phyloP scores from a whole-genome alignment of 148 eudicot genomes.

The Chenopodium berlandieri region DNA sequence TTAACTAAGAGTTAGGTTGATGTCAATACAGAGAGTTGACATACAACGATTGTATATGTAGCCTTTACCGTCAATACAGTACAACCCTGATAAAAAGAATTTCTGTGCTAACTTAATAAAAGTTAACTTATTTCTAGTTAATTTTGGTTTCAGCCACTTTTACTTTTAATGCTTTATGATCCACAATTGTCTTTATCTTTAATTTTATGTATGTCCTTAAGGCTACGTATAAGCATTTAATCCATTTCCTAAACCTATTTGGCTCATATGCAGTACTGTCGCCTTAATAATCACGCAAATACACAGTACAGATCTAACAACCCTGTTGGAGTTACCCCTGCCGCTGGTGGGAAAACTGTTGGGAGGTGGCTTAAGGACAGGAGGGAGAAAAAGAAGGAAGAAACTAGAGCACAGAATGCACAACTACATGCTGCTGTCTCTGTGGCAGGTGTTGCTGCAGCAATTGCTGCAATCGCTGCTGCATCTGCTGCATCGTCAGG shows the following conservation, averaged over 20 bases:
- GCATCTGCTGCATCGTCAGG: constrained; percentile 80
- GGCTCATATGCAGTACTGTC: constrained; percentile 50
- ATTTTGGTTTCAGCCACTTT: not conserved
- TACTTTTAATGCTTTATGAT: not conserved
- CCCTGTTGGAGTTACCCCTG: constrained; percentile 23
- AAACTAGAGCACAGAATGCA: constrained; percentile 76
- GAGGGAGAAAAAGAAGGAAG: constrained; percentile 91
- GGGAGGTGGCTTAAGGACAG: constrained; percentile 96
- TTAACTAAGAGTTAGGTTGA: constrained; percentile 13
- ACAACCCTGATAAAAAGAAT: constrained; percentile 8
- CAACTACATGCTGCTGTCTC: constrained; percentile 90
- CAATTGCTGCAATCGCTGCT: constrained; percentile 88
- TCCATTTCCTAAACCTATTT: not conserved
- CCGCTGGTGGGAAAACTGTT: constrained; percentile 76
- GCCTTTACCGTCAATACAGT: too few relatives aligned
- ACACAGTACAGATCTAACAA: constrained; percentile 47
- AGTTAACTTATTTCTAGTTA: not conserved
- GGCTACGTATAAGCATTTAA: too few relatives aligned
- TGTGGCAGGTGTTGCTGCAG: constrained; percentile 97
- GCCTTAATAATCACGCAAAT: constrained; percentile 50
- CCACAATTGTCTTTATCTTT: constrained; percentile 3
- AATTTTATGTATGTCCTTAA: too few relatives aligned
- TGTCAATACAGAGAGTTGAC: too few relatives aligned
- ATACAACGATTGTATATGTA: too few relatives aligned
- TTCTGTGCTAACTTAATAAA: constrained; percentile 7